Evolutionary conservation across 441 rosid species (phyloP).

Genomic region (Brassica balearica): DNA sequence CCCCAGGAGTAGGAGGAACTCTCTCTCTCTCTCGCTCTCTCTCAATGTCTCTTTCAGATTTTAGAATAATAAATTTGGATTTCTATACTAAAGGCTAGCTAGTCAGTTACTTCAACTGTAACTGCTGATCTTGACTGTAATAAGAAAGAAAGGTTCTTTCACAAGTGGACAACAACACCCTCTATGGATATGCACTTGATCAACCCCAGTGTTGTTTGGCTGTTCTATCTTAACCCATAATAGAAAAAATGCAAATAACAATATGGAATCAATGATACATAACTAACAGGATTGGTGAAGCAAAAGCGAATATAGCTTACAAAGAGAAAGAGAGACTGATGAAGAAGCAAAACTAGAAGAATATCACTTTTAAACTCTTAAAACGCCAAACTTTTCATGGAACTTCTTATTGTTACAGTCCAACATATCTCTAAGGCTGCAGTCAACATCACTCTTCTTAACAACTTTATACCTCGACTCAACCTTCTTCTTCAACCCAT

Average conservation of each 20-base stretch:
- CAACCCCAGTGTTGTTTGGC: neutral
- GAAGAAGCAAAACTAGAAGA: conserved; percentile 32
- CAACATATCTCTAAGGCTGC: conserved; percentile 90
- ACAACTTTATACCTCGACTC: conserved; percentile 74
- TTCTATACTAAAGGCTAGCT: neutral
- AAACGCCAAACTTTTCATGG: conserved; percentile 57
- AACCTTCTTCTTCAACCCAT: conserved; percentile 84
- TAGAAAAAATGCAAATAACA: conserved; percentile 26
- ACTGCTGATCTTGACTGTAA: conserved; percentile 1
- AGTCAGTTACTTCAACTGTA: neutral
- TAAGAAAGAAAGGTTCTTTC: conserved; percentile 3
- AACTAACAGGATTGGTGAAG: conserved; percentile 24
- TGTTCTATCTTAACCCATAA: neutral
- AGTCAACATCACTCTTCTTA: conserved; percentile 59
- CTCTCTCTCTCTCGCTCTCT: neutral
- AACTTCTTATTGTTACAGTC: conserved; percentile 84
- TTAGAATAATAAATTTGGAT: neutral
- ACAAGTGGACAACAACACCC: neutral
- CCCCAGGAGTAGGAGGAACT: neutral
- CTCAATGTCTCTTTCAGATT: neutral
- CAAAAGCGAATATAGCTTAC: conserved; percentile 30
- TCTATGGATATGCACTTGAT: neutral
- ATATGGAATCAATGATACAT: conserved; percentile 18
- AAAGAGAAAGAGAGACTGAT: conserved; percentile 19
- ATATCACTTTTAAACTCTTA: neutral